phyloP scores from a whole-genome alignment of 768 basidiomycete genomes.

The Lactarius indigo region DNA sequence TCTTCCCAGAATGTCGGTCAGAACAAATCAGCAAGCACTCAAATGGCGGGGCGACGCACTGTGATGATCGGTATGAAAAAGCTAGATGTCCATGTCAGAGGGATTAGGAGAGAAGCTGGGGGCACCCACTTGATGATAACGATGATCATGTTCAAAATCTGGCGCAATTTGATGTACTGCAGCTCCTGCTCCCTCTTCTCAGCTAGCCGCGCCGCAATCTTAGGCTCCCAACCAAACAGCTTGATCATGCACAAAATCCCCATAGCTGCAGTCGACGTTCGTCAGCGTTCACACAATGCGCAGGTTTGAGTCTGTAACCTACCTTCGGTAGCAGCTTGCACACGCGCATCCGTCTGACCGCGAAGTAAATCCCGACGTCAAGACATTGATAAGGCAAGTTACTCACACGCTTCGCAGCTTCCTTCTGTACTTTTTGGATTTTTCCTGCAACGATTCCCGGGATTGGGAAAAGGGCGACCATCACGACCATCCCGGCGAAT shows the following conservation, averaged over 20 bases:
- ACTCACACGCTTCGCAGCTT: constrained; percentile 40
- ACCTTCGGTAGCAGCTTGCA: constrained; percentile 45
- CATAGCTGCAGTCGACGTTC: constrained; percentile 29
- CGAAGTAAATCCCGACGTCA: neutral
- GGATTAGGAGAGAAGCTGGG: neutral
- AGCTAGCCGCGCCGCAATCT: constrained; percentile 34
- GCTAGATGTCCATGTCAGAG: constrained; percentile 24
- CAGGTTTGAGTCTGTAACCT: neutral
- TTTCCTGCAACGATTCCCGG: constrained; percentile 40
- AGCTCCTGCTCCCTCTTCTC: constrained; percentile 42
- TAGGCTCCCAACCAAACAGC: constrained; percentile 62
- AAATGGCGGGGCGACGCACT: constrained; percentile 20
- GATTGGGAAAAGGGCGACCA: constrained; percentile 41
- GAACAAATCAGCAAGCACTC: neutral
- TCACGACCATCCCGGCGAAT: constrained; percentile 40
- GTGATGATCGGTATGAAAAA: constrained; percentile 39
- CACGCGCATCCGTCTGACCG: constrained; percentile 43
- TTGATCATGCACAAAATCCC: constrained; percentile 47
- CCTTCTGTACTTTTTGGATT: constrained; percentile 36
- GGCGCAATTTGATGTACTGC: constrained; percentile 33
- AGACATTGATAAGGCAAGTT: neutral
- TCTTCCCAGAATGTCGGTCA: constrained; percentile 26
- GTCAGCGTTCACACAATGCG: neutral
- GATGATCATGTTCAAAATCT: constrained; percentile 35
- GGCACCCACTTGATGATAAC: constrained; percentile 32